Evolutionary conservation across 495 filamentous ascomycete genomes (phyloP), one percentile per base, ranked within the genome.

Genomic region (Podospora didyma): DNA sequence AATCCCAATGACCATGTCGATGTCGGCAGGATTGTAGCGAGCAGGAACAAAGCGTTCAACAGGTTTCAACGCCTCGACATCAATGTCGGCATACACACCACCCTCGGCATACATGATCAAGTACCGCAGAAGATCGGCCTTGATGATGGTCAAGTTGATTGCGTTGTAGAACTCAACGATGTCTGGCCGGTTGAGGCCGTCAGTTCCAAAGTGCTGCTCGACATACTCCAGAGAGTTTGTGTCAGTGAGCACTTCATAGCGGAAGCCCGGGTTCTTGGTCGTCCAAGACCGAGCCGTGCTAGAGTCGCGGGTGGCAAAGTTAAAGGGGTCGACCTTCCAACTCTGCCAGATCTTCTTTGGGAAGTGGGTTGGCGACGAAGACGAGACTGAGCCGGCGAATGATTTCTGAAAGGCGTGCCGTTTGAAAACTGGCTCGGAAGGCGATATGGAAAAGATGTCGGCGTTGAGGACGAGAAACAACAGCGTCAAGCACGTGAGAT

Each of bases 211-310:
- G 53, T 83, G 71, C 21, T 71, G 66, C 59, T 82, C 76, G 21
- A 86, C 78, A 56, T 81, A 87, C 51, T 73, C 62, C 51, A 81
- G 51, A 53, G 78, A 81, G 62, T 82, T 84, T 60, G 69, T 60
- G 57, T 86, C 84, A 11, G 83, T 86, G 51, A 87, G 59, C 17
- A 86, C 77, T 60, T 87, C 84, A 68, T 87, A 85, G 48, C 81
- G 69, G 58, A 79, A 71, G 24, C 68, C 64, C 9, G 80, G 83
- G 62, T 87, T 87, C 57, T 75, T 79, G 20, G 62, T 62, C 2
- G 74, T 78, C 84, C 84, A 87, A 1, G 81, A 78, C 57, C 68
- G 71, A 11, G 82, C 82, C 9, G 68, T 63, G 22, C 60, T 57
- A 21, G 68, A 65, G 57, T 86, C 82, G n/a, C 78, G 70, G 35